Evolutionary conservation across 768 basidiomycete genomes (phyloP), one percentile per base, ranked within the genome.

Genomic region (Xerocomellus intermedius): DNA sequence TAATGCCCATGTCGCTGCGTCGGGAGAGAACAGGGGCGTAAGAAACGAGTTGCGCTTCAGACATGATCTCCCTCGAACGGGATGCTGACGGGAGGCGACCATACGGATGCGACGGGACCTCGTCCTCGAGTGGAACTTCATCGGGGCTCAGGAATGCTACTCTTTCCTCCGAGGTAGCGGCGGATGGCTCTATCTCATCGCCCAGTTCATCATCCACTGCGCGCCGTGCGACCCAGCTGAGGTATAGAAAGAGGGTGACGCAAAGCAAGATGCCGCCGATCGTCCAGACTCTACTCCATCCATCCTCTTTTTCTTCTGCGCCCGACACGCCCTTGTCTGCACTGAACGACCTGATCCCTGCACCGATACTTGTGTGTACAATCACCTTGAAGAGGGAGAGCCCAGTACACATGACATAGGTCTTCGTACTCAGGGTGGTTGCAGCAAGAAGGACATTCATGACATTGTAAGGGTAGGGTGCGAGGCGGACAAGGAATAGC

Each of bases 381-480:
- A 92, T 86, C 63, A 95, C 83, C 71, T 97, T 96, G 83, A 91
- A 83, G 50, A 95, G 79, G 52, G 89, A 88, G 51, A 94, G 77
- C 14, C 86, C 86, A 22, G 94, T 93, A 77, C 89, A 87, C 47
- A 82, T 67, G 38, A 84, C 82, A 75, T 93, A 94, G 24, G 89
- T 91, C 59, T 79, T 78, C 59, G 94, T 77, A 5, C 86, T 86
- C 61, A 95, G 83, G 7, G 87, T 84, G 32, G 89, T 85, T 3
- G 91, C 90, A 8, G 94, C 93, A 45, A 97, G 82, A 45, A 97
- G 84, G 66, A 89, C 91, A 75, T 96, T 97, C 85, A 96, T 91
- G 65, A 96, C 89, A 74, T 96, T 96, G 76, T 89, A 92, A 0
- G 89, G 91, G 68, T 93, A 92, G 4, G 91, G 91, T n/a, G 90